These are phyloP conservation scores for Xylaria sp. DNA, from an alignment of 2,329 filamentous ascomycete species.

Conservation along the genomic window DNA sequence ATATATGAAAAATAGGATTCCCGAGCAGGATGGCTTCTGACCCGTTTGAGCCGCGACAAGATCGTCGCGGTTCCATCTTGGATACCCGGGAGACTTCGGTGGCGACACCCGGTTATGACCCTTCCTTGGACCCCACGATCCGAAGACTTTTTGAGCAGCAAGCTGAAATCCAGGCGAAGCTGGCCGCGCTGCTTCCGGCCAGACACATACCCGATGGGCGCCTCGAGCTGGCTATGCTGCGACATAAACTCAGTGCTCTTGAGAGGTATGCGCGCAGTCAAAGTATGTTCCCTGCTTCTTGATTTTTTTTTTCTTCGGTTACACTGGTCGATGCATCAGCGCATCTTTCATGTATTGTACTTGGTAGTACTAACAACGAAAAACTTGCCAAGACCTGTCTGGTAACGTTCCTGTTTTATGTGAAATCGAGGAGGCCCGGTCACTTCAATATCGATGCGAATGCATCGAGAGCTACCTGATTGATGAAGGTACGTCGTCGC, in stretches of 20 bases:
- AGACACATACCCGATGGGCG: slow-evolving; percentile 61
- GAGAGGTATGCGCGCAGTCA: slow-evolving; percentile 61
- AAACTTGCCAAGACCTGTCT: slow-evolving; percentile 52
- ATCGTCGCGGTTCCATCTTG: slow-evolving; percentile 50
- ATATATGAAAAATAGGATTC: slow-evolving; percentile 13
- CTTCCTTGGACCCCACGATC: slow-evolving; percentile 58
- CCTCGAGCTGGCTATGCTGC: slow-evolving; percentile 65
- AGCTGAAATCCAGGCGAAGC: slow-evolving; percentile 63
- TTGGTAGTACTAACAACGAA: slow-evolving; percentile 28
- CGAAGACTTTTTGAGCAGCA: slow-evolving; percentile 63
- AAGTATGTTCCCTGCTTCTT: slow-evolving; percentile 55
- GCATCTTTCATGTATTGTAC: slow-evolving; percentile 10
- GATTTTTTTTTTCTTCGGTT: slow-evolving; percentile 10
- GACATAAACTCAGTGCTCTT: slow-evolving; percentile 64
- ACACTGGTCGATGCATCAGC: slow-evolving; percentile 18
- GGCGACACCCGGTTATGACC: slow-evolving; percentile 51
- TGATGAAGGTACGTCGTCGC: slow-evolving; percentile 56
- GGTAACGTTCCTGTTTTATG: slow-evolving; percentile 60
- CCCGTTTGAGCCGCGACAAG: slow-evolving; percentile 49
- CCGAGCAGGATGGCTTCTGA: slow-evolving; percentile 46
- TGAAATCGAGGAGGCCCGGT: slow-evolving; percentile 67
- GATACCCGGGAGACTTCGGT: slow-evolving; percentile 47
- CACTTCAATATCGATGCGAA: slow-evolving; percentile 68
- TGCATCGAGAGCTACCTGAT: slow-evolving; percentile 65
- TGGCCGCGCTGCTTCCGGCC: slow-evolving; percentile 60